Base-by-base conservation (phyloP, 2,329 filamentous ascomycete genomes). In the Trichoderma polysporum region DNA sequence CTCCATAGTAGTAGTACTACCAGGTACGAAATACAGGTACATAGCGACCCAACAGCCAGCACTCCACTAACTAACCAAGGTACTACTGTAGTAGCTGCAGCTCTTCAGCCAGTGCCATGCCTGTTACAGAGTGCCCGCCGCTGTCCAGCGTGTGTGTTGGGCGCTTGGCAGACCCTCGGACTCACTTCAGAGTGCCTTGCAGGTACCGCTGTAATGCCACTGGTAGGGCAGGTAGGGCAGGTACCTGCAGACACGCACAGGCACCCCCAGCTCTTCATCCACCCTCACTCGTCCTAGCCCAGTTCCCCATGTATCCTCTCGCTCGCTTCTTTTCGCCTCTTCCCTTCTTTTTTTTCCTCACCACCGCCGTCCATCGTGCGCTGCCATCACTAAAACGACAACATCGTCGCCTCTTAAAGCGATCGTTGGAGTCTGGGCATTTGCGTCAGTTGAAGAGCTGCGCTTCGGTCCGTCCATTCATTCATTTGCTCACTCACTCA, bases 301-400 rank as follows among this genome's bases (percentile, higher is more conserved):
- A 25, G 50, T 41, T 62, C 57, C 64, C 58, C 37, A 33, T n/a
- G 65, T 22, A 45, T 25, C 54, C 37, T 47, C 33, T 66, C 61
- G 54, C 47, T 54, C 50, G 39, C 67, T 66, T 57, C 47, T 33
- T 60, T 50, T 49, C 57, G 45, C 63, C 31, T 52, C 35, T 56
- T 69, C 66, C 68, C 66, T 57, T 53, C 64, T 69, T 59, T 60
- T 67, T 61, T 50, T 66, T 63, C 66, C 61, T 54, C 60, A 54
- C 33, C 49, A 39, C 39, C 62, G 22, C 47, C 66, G 31, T 56
- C 62, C 56, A 52, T 52, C 54, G 39, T 53, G 41, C 53, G 47
- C 56, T 66, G 35, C 37, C 22, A 47, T 45, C 64, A 27, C 49
- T 60, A 22, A 45, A 41, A 45, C 54, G 58, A 49, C 66, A 45